Evolutionary conservation across 2,329 filamentous ascomycete genomes (phyloP).

Genomic region (Aspergillus amoenus): DNA sequence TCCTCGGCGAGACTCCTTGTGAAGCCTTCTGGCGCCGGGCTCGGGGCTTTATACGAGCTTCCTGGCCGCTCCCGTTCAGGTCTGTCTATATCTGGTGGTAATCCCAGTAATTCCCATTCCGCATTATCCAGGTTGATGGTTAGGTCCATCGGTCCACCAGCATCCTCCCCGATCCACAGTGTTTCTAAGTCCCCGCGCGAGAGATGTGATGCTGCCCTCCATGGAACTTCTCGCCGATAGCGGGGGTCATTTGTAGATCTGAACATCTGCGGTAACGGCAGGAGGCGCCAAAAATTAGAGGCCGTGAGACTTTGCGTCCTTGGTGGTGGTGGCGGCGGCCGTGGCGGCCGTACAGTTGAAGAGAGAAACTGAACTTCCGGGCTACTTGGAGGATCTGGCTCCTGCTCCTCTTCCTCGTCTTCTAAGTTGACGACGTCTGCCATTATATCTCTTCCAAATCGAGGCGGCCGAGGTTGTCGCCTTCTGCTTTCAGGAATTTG

Average conservation of each 20-base stretch:
- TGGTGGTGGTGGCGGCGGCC: slow-evolving; percentile 11
- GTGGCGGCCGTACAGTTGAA: slow-evolving; percentile 24
- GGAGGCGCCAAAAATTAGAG: slow-evolving; percentile 13
- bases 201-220: slow-evolving; percentile 10
- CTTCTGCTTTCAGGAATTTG: background rate
- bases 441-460: slow-evolving; percentile 40
- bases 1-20: slow-evolving; percentile 73
- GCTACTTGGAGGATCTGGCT: slow-evolving; percentile 30
- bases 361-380: slow-evolving; percentile 55
- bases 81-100: slow-evolving; percentile 33
- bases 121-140: slow-evolving; percentile 34
- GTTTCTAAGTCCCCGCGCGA: slow-evolving; percentile 16
- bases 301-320: background rate
- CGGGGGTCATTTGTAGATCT: slow-evolving; percentile 8
- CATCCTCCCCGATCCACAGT: slow-evolving; percentile 25
- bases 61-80: slow-evolving; percentile 14
- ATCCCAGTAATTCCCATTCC: slow-evolving; percentile 32
- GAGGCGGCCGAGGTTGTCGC: slow-evolving; percentile 25
- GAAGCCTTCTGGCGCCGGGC: slow-evolving; percentile 71
- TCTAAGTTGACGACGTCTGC: slow-evolving; percentile 42
- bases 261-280: slow-evolving; percentile 10
- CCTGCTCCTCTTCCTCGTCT: slow-evolving; percentile 40
- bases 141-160: slow-evolving; percentile 22
- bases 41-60: slow-evolving; percentile 59
- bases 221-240: slow-evolving; percentile 24